These are phyloP conservation scores for Aspergillus fischeri DNA, from an alignment of 2,329 filamentous ascomycete genomes.

Conservation along the genomic window DNA sequence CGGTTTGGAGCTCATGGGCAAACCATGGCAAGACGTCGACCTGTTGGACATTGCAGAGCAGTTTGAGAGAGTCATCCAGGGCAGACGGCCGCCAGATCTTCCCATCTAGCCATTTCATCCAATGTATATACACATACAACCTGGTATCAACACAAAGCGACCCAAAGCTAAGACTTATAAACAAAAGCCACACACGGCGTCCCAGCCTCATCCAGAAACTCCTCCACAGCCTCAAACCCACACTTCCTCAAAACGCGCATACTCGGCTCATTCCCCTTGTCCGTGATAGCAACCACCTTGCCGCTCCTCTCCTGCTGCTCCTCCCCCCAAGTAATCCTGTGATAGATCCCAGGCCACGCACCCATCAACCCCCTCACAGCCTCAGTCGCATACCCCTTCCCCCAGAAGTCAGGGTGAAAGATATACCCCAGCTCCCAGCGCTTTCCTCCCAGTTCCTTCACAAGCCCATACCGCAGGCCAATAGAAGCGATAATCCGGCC, in stretches of 20 bases:
- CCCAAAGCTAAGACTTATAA: not conserved
- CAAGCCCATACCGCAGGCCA: not conserved
- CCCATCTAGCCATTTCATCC: not conserved
- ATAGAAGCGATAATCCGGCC: conserved; percentile 4
- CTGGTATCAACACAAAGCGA: not conserved
- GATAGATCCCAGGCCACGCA: conserved; percentile 36
- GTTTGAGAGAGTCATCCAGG: conserved; percentile 45
- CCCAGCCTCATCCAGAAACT: conserved; percentile 8
- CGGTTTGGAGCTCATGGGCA: conserved; percentile 61
- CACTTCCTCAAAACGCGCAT: conserved; percentile 49
- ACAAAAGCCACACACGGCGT: conserved; percentile 2
- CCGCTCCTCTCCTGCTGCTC: conserved; percentile 31
- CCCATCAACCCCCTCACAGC: conserved; percentile 47
- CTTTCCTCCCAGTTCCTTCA: not conserved
- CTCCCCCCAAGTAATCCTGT: not conserved
- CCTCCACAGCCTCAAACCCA: conserved; percentile 26
- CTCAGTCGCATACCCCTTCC: conserved; percentile 55
- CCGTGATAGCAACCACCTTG: conserved; percentile 46
- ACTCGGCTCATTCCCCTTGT: conserved; percentile 50
- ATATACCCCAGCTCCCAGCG: conserved; percentile 53
- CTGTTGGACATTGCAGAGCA: conserved; percentile 52
- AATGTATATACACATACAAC: not conserved
- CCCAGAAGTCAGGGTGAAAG: conserved; percentile 52
- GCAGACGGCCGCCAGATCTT: conserved; percentile 46
- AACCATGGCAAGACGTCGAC: conserved; percentile 52